Conservation (phyloP, 2,329 filamentous ascomycete genomes). For the Colletotrichum euphorbiae region DNA sequence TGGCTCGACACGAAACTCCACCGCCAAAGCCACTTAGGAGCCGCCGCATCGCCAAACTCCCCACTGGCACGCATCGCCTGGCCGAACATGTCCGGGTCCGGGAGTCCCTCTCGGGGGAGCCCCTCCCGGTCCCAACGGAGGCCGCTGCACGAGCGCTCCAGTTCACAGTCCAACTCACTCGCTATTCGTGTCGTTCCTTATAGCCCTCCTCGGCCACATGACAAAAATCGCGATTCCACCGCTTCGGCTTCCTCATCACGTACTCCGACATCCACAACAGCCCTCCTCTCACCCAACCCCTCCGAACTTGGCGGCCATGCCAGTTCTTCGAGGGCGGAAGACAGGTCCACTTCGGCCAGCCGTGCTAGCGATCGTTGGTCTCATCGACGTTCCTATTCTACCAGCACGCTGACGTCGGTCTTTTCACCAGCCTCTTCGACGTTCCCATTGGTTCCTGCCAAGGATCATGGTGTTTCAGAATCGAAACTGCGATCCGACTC, state of each 20-base stretch:
- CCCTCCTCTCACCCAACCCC: slow-evolving; percentile 27
- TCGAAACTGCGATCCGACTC: slow-evolving; percentile 53
- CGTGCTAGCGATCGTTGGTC: slow-evolving; percentile 29
- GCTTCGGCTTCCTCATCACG: slow-evolving; percentile 40
- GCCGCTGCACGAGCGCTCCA: slow-evolving; percentile 54
- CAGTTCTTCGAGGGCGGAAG: slow-evolving; percentile 21
- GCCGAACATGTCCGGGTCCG: slow-evolving; percentile 45
- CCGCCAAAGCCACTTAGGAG: neutral
- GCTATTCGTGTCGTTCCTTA: slow-evolving; percentile 63
- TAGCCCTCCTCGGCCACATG: slow-evolving; percentile 55
- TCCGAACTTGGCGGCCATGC: slow-evolving; percentile 18
- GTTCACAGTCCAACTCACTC: slow-evolving; percentile 55
- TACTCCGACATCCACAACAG: slow-evolving; percentile 30
- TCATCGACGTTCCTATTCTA: slow-evolving; percentile 43
- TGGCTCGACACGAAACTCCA: slow-evolving; percentile 36
- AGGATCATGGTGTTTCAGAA: slow-evolving; percentile 58
- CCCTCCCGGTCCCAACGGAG: slow-evolving; percentile 45
- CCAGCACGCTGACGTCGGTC: slow-evolving; percentile 40
- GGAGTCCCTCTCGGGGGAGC: slow-evolving; percentile 37
- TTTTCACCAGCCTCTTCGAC: slow-evolving; percentile 36
- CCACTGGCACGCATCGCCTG: slow-evolving; percentile 18
- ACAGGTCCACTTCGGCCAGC: slow-evolving; percentile 22
- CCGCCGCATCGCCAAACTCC: neutral
- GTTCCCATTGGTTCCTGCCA: slow-evolving; percentile 52
- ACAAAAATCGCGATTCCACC: slow-evolving; percentile 35